Conservation (phyloP, 345 rosid genomes). For the Mallotus nudiflorus region DNA sequence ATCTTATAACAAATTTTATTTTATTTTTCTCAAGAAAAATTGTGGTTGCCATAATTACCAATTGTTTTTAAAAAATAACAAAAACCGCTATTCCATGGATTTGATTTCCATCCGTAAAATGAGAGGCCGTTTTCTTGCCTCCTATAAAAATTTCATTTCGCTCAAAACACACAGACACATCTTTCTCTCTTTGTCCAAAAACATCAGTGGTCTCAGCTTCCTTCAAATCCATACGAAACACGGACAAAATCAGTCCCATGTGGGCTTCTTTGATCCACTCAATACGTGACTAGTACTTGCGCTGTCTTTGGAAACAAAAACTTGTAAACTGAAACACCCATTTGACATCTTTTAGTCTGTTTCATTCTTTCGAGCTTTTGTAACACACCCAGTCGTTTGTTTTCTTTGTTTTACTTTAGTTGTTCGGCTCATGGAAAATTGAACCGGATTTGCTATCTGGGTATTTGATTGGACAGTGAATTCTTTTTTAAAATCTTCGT, state of each 20-base stretch:
- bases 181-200: background rate
- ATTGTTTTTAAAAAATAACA: no score
- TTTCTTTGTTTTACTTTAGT: background rate
- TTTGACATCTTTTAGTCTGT: background rate
- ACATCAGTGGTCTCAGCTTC: conserved; percentile 20
- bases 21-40: no score
- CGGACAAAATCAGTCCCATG: conserved; percentile 25
- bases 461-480: conserved; percentile 13
- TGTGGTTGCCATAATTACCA: no score
- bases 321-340: background rate
- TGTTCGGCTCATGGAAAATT: conserved; percentile 17
- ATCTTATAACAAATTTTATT: no score
- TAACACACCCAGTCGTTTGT: conserved; percentile 11
- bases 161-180: no score
- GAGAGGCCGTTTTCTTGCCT: no score
- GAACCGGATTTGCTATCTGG: conserved; percentile 27
- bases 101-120: no score
- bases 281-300: conserved; percentile 17
- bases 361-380: conserved; percentile 11
- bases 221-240: conserved; percentile 24
- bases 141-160: no score
- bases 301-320: background rate
- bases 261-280: conserved; percentile 58
- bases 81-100: no score
- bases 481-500: background rate